A percentile compares a stretch with the other conserved stretches of the same genome.
These are phyloP conservation scores for Canavalia ensiformis DNA, from an alignment of 306 rosid species.

Conservation along the genomic window DNA sequence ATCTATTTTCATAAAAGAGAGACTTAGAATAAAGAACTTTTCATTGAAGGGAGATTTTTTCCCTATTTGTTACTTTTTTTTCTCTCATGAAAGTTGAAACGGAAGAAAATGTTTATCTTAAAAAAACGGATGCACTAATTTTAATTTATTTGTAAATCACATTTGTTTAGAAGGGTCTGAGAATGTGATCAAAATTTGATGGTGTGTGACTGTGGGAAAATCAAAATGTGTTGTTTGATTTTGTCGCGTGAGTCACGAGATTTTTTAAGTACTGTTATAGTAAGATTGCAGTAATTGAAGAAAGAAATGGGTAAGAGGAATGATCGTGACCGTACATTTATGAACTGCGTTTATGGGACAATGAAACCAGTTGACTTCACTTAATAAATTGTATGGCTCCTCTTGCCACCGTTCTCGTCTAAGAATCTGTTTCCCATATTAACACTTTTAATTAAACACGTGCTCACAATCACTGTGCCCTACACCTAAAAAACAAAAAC, in stretches of 20 bases:
- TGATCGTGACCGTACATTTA: slow-evolving; percentile 46
- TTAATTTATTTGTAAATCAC: too few relatives aligned
- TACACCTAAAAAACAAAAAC: background rate
- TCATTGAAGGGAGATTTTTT: too few relatives aligned
- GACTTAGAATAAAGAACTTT: too few relatives aligned
- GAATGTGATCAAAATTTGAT: background rate
- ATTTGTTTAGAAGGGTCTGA: background rate
- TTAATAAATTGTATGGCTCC: background rate
- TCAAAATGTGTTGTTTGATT: background rate
- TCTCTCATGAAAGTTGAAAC: too few relatives aligned
- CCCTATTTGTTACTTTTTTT: too few relatives aligned
- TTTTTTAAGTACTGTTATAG: background rate
- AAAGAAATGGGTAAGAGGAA: slow-evolving; percentile 29
- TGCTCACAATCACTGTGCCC: slow-evolving; percentile 13
- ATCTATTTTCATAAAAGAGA: too few relatives aligned
- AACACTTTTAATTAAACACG: slow-evolving; percentile 25
- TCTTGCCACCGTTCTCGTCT: background rate
- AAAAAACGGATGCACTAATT: too few relatives aligned
- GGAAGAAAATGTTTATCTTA: too few relatives aligned
- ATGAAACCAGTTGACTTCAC: slow-evolving; percentile 27
- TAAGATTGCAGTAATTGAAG: slow-evolving; percentile 14
- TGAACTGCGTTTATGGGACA: slow-evolving; percentile 7
- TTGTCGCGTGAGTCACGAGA: slow-evolving; percentile 10
- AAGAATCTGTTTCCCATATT: background rate
- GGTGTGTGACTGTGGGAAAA: background rate